Base-by-base conservation (phyloP, 352 stramenopile genomes). In the Phytophthora cactorum region DNA sequence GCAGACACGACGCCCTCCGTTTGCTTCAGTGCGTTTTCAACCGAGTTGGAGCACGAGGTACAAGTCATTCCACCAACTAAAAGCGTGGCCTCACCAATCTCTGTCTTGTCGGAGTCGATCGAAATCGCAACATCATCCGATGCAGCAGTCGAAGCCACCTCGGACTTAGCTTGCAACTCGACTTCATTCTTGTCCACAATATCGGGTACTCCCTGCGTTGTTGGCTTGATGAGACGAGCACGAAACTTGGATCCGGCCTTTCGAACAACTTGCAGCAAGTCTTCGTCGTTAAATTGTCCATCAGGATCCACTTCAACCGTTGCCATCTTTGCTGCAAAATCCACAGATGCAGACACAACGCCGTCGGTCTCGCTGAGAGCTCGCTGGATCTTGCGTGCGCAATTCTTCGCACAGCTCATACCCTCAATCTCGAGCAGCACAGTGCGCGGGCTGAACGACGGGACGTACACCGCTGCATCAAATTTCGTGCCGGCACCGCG, bases 41-140 rank as follows among this genome's bases (percentile, higher is more conserved):
- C 86, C n/a, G 92, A 97, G 69, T 89, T 93, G 1, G 91, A 89
- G 62, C 93, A 98, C 29, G 92, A 97, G 34, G 89, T 96, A 69
- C 93, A 98, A 14, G 93, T 98, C 93, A 98, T 98, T 1, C 93
- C 93, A 14, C 78, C 87, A 15, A 96, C 68, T 28, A 94, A 52
- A 47, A 96, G 62, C 31, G 84, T 83, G 1, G 75, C 85, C 31
- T 94, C 75, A 10, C 73, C 79, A 59, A 92, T 73, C 36, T 95
- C 78, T 52, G 65, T 78, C 45, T 92, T 81, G 52, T 81, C 84
- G 2, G 68, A 68, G 10, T 65, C 57, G 56, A 89, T 80, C 7
- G 65, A 72, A 47, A 89, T 61, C 3, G 62, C 58, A 32, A 89
- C 49, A 15, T 86, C 74, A 56, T 70, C 61, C 11, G 63, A 52